Base-by-base conservation (phyloP, 331 rosid genomes). In the Telfairia occidentalis region DNA sequence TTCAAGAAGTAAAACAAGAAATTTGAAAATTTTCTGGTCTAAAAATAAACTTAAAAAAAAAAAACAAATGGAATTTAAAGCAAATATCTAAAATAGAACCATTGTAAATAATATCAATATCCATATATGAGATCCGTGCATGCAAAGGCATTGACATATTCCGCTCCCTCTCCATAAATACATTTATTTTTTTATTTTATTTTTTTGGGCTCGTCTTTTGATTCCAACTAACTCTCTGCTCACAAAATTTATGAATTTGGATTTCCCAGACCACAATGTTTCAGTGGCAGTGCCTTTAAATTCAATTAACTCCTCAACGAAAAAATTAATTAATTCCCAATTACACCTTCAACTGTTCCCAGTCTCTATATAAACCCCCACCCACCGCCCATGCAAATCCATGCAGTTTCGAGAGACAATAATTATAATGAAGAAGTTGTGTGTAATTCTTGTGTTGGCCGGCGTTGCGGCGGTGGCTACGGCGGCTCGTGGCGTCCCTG, bases 131-230 rank as follows among this genome's bases (percentile, higher is more conserved):
- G n/a, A n/a, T n/a, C n/a, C n/a, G n/a, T n/a, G 53, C 48, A 34
- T 64, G 71, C 49, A 64, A 64, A 64, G 48, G 30, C 9, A 19
- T 37, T 49, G 30, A 37, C 48, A 63, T 63, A 48, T n/a, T n/a
- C 71, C 26, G 42, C 8, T 65, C 18, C 30, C 37, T n/a, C 30
- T 2, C 16, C 76, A 46, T 74, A 74, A 74, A 74, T 74, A n/a
- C n/a, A 57, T 53, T 32, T 74, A n/a, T n/a, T n/a, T n/a, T n/a
- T n/a, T n/a, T n/a, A n/a, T n/a, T n/a, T n/a, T n/a, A n/a, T n/a
- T n/a, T n/a, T n/a, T n/a, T n/a, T n/a, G n/a, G n/a, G n/a, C 88
- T 74, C 90, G 73, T 78, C 82, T 87, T 87, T 92, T 59, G 23
- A 76, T 80, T 76, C 78, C 78, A 88, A 87, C 95, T 15, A 43